Conservation (phyloP, 768 basidiomycete species). For the Boletus vermiculosoides region DNA sequence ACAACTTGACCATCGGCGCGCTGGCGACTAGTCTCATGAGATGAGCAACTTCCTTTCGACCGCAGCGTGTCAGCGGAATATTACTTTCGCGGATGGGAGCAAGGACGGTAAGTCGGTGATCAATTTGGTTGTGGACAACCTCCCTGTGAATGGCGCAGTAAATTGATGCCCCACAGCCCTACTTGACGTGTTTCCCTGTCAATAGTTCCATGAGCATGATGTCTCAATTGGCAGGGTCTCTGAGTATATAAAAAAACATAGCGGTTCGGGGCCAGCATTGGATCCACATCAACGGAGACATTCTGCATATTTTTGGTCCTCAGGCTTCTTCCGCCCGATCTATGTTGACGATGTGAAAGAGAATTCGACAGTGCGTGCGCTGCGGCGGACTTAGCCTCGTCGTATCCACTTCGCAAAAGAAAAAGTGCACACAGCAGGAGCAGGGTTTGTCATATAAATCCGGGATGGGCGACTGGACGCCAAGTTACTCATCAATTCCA, state of each 20-base stretch:
- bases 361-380: neutral
- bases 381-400: neutral
- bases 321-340: neutral
- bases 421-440: neutral
- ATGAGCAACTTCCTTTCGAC: neutral
- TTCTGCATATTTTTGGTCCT: neutral
- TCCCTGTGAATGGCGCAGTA: neutral
- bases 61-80: neutral
- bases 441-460: neutral
- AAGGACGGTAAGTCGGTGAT: neutral
- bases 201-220: neutral
- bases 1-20: neutral
- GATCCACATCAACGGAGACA: neutral
- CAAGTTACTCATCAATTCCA: neutral
- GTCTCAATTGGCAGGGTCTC: neutral
- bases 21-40: neutral
- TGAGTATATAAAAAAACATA: neutral
- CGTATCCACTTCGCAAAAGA: neutral
- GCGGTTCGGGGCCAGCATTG: neutral
- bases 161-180: neutral
- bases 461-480: neutral
- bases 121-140: neutral
- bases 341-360: neutral
- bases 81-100: neutral
- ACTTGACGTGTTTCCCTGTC: neutral